Evolutionary conservation across 2,329 filamentous ascomycete species (phyloP), one percentile per base, ranked within the genome.

Genomic region (Epichloe uncinata): DNA sequence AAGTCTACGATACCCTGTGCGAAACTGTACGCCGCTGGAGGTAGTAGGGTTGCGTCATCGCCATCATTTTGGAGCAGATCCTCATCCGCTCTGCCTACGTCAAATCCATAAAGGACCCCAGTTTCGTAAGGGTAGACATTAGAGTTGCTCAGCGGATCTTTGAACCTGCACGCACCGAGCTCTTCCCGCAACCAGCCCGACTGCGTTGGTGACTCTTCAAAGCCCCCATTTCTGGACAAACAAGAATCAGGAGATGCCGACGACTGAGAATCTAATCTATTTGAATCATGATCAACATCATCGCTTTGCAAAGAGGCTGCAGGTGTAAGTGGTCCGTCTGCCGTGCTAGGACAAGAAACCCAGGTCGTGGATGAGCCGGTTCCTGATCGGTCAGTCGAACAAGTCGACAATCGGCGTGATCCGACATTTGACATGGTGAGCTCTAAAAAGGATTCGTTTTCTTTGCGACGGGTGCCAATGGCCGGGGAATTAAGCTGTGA

Each of bases 1-100:
- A 61, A 58, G 12, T 66, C 62, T n/a, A 67, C 64, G 41, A 42
- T 15, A 15, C 43, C 51, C 13, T 41, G 33, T 16, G 45, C 43
- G n/a, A 35, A 40, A 30, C n/a, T 47, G 35, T 43, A 35, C 22
- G 49, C 22, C 26, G 26, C 22, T 13, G 36, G 22, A 12, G 41
- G 22, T 15, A 47, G 22, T 12, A 47, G 13, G 7, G 20, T n/a
- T 45, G 30, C 41, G 37, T 40, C n/a, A 30, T 41, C 41, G 34
- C 42, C 40, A 38, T 47, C 35, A 44, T 22, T 51, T 22, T 35
- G 22, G 22, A 18, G 41, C 20, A 51, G 40, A 44, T 47, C 41
- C 15, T 40, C 34, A 20, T 48, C 41, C 15, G 42, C 34, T 22
- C 12, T 26, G 4, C 49, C 49, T 26, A n/a, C 22, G 20, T 45